These are phyloP conservation scores for Pisolithus sp. DNA, from an alignment of 768 basidiomycete genomes.

Conservation along the genomic window DNA sequence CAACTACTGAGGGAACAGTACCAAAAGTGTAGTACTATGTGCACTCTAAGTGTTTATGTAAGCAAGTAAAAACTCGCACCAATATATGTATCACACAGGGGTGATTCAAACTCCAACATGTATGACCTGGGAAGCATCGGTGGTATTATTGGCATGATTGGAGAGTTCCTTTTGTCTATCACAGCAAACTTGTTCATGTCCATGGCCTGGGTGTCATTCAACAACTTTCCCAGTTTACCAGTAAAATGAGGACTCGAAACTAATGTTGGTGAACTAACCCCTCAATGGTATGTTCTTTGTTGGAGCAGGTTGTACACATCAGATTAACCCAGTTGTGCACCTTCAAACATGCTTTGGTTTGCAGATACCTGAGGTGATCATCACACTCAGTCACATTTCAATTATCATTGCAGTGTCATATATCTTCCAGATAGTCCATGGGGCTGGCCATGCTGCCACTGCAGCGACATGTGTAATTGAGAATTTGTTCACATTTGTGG, in stretches of 20 bases:
- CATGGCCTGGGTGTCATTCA: conserved; percentile 3
- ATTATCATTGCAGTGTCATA: conserved; percentile 57
- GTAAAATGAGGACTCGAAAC: conserved; percentile 11
- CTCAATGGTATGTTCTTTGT: conserved; percentile 11
- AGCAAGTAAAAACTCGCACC: no score
- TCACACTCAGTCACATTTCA: conserved; percentile 67
- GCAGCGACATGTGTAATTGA: conserved; percentile 58
- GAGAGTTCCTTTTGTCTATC: conserved; percentile 35
- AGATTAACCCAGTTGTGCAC: not conserved
- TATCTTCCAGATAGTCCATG: conserved; percentile 66
- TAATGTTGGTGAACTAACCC: not conserved
- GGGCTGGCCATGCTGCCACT: conserved; percentile 71
- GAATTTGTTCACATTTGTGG: not conserved
- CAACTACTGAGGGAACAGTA: no score
- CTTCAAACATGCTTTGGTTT: not conserved
- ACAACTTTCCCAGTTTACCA: conserved; percentile 5
- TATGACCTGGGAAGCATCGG: conserved; percentile 48
- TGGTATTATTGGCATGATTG: conserved; percentile 43
- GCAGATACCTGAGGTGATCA: conserved; percentile 82
- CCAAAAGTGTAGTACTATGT: no score
- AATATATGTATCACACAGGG: no score
- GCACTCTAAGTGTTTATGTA: no score
- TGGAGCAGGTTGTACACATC: conserved; percentile 24
- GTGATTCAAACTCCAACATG: no score
- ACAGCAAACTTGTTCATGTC: conserved; percentile 14